Evolutionary conservation across 345 rosid species (phyloP).

Genomic region (Tarenaya hassleriana): DNA sequence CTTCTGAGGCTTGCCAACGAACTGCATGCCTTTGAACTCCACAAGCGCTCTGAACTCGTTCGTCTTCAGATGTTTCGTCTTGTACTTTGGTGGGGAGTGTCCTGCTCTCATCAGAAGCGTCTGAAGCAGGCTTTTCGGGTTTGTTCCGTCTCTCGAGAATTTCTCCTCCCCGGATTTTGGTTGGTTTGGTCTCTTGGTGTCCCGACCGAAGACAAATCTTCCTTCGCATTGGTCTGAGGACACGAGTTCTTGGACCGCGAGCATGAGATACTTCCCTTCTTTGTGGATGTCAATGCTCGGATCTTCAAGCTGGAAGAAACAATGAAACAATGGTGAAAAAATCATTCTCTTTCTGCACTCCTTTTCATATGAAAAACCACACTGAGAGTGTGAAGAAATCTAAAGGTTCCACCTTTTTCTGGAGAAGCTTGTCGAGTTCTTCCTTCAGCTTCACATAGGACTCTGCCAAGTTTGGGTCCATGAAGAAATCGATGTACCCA

Average conservation of each 20-base stretch:
- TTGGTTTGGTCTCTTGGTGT: conserved; percentile 51
- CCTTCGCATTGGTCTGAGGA: conserved; percentile 96
- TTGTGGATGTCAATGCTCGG: conserved; percentile 64
- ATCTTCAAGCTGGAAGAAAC: conserved; percentile 58
- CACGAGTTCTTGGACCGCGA: conserved; percentile 85
- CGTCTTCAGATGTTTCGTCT: conserved; percentile 84
- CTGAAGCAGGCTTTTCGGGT: conserved; percentile 90
- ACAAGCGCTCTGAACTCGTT: conserved; percentile 90
- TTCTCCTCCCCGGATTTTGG: conserved; percentile 38
- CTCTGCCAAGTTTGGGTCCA: conserved; percentile 87
- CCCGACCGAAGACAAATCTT: conserved; percentile 89
- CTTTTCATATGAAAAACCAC: neutral
- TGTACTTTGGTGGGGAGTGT: conserved; percentile 95
- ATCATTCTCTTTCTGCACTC: neutral
- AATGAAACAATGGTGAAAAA: conserved; percentile 7
- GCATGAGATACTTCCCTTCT: conserved; percentile 88
- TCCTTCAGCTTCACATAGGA: conserved; percentile 75
- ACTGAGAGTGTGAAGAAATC: neutral
- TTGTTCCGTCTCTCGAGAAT: conserved; percentile 75
- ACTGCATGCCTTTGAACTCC: conserved; percentile 97
- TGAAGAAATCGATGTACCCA: conserved; percentile 88
- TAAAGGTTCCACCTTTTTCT: conserved; percentile 44
- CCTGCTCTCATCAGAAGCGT: conserved; percentile 94
- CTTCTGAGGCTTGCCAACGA: conserved; percentile 85
- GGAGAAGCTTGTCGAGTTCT: conserved; percentile 71